Evolutionary conservation across 139 green algal species (phyloP), one percentile per base, ranked within the genome.

Genomic region (Yamagishiella unicocca): DNA sequence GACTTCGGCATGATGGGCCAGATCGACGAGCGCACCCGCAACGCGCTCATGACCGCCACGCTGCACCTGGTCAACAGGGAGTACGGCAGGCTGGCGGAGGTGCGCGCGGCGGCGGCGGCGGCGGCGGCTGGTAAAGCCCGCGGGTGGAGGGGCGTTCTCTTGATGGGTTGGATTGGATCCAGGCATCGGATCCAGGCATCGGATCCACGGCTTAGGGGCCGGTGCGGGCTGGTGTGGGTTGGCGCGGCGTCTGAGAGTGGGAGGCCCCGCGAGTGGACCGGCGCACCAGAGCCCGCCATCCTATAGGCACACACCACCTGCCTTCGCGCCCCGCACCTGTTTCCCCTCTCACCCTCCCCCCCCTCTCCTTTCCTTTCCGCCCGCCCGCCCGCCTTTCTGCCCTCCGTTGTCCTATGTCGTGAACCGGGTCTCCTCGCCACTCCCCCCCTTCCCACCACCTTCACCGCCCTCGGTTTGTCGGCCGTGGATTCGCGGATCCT

Each of bases 1-100:
- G 96, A 98, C 88, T 98, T 98, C 92, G 96, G 96, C 38, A 98
- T 98, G 96, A 95, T 96, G 91, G 94, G 94, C 10, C 35, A 93
- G 31, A 94, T 97, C 25, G 88, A 96, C 70, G 75, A 71, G 53
- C 73, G 77, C 38, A 91, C 87, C 54, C 82, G 89, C 61, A 89
- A 90, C 40, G 91, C 87, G 46, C 91, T 97, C 24, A 96, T 98
- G 43, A 90, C 90, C 24, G 96, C 96, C 58, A 98, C 95, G 0
- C 91, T 98, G 84, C 96, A 98, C 90, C 84, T 98, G 82, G 95
- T 98, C 42, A 91, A 93, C 58, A 24, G 83, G 27, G 90, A 94
- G 84, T 94, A 92, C 33, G 79, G 79, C 29, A 43, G 79, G 31
- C 77, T 84, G 77, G 77, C 77, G 37, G 77, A 84, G 77, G 77